phyloP scores from a whole-genome alignment of 2,329 filamentous ascomycete genomes.

The Calonectria pteridis region DNA sequence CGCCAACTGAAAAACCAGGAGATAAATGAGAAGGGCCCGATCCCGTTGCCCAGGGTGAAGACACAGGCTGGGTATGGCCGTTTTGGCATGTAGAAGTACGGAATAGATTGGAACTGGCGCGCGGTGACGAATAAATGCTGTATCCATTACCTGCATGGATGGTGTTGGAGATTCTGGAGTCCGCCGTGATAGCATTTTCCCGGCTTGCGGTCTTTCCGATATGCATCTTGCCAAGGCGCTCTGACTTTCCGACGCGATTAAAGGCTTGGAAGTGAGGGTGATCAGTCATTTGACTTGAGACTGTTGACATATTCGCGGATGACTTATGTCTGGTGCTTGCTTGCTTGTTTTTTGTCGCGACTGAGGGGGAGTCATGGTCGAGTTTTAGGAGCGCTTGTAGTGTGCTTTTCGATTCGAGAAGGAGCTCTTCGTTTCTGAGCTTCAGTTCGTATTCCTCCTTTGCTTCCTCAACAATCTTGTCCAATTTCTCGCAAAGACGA shows the following conservation, averaged over 20 bases:
- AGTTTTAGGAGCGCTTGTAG: background rate
- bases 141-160: background rate
- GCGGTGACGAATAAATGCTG: background rate
- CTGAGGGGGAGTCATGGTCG: background rate
- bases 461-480: background rate
- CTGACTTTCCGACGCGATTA: background rate
- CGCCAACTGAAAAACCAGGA: background rate
- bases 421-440: background rate
- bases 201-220: constrained; percentile 9
- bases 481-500: background rate
- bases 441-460: background rate
- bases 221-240: background rate
- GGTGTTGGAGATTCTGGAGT: background rate
- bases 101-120: background rate
- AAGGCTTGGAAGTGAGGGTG: background rate
- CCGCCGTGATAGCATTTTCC: background rate
- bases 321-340: no score
- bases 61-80: background rate
- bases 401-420: background rate
- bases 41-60: background rate
- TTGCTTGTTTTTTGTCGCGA: background rate
- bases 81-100: background rate
- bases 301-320: background rate
- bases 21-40: background rate
- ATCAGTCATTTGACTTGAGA: background rate